Evolutionary conservation across 176 grass and related monocot genomes (phyloP), one percentile per base, ranked within the genome.

Genomic region (Alloteropsis semialata): DNA sequence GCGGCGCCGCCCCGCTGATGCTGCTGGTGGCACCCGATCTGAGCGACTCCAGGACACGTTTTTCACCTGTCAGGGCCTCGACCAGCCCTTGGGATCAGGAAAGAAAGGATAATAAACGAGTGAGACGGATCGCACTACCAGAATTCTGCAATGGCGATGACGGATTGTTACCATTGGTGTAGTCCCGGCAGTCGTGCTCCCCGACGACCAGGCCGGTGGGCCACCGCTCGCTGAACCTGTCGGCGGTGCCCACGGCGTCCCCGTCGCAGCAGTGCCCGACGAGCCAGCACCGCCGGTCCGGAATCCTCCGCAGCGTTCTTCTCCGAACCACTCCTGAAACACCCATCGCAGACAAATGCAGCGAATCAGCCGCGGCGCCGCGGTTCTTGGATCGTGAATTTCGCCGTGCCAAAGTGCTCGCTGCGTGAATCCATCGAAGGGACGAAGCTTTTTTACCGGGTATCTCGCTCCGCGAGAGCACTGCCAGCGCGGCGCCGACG

Each of bases 101-200:
- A 43, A 10, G 3, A 43, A 79, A 3, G 30, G 36, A 30, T 38
- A 4, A 62, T 24, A 48, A 55, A 65, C n/a, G 16, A 37, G 6
- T 69, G 48, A 77, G 32, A 46, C 43, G 13, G 68, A 11, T 59
- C 45, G 27, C 39, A 33, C 63, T 53, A 39, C 22, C 48, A 19
- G 3, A 33, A 49, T 51, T 37, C 8, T 33, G 18, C 39, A 65
- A n/a, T 17, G 19, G 10, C 6, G 58, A 48, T 48, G 28, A 9
- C 39, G 2, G 22, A 13, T 19, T 6, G 3, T 85, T 85, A 98
- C 96, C 96, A 10, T 93, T 92, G 30, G 89, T 93, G 81, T 91
- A 95, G 73, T 95, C 82, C 10, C 89, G 89, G 48, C 96, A 95
- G 88, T 95, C 96, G 50, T 95, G 89, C 83, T 83, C 75, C 74